Evolutionary conservation across 2,329 filamentous ascomycete genomes (phyloP).

Genomic region (Onygenales sp.): DNA sequence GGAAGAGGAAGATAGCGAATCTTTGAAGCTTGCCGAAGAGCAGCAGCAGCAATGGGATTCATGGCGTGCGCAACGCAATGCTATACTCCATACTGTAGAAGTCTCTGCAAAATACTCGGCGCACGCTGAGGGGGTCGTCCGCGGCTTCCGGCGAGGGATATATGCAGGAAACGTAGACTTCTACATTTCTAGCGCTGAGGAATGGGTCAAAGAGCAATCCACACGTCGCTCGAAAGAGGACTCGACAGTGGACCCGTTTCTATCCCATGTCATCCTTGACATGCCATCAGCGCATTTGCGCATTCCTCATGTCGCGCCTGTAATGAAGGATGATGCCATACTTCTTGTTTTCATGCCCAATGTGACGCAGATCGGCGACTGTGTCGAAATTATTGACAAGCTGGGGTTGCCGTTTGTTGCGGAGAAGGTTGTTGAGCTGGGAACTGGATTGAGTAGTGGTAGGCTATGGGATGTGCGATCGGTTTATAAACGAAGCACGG

Average conservation of each 20-base stretch:
- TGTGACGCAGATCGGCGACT: slow-evolving; percentile 66
- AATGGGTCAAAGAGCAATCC: slow-evolving; percentile 51
- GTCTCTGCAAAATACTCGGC: slow-evolving; percentile 51
- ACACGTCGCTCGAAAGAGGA: slow-evolving; percentile 22
- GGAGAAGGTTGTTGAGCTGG: slow-evolving; percentile 37
- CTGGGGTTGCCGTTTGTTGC: slow-evolving; percentile 45
- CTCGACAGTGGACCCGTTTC: slow-evolving; percentile 44
- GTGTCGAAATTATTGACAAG: slow-evolving; percentile 46
- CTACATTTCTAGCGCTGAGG: slow-evolving; percentile 56
- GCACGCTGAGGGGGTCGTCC: slow-evolving; percentile 56
- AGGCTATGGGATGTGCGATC: slow-evolving; percentile 39
- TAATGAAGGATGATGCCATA: slow-evolving; percentile 54
- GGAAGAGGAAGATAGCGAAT: slow-evolving; percentile 13
- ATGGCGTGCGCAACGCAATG: slow-evolving; percentile 47
- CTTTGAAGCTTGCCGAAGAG: slow-evolving; percentile 10
- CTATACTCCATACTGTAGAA: slow-evolving; percentile 68
- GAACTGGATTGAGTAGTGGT: slow-evolving; percentile 37
- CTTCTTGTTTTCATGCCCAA: slow-evolving; percentile 66
- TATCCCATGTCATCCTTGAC: slow-evolving; percentile 65
- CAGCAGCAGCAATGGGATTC: slow-evolving; percentile 31
- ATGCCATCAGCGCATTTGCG: slow-evolving; percentile 53
- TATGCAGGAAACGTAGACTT: slow-evolving; percentile 66
- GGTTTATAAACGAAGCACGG: slow-evolving; percentile 11
- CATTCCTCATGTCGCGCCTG: slow-evolving; percentile 37
- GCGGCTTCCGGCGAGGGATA: slow-evolving; percentile 58